phyloP scores from a whole-genome alignment of 805 yeast species.

The Wickerhamomyces kurtzmanii region DNA sequence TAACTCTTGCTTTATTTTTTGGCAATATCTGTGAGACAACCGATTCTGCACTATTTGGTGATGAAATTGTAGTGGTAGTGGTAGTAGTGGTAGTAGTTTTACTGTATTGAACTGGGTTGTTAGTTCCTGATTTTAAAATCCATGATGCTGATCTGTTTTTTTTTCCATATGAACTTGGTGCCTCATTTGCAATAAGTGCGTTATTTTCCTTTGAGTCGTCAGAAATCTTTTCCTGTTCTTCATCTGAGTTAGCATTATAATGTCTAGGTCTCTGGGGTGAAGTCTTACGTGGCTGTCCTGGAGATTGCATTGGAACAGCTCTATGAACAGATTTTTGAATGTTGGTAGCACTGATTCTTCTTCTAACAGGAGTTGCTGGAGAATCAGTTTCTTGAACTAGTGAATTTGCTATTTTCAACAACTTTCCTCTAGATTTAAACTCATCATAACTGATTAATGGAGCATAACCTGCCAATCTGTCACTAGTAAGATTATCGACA shows the following conservation, averaged over 20 bases:
- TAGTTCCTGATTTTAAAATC: too few relatives aligned
- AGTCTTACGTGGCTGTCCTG: conserved; percentile 90
- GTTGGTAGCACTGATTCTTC: conserved; percentile 59
- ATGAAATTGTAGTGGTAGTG: conserved; percentile 19
- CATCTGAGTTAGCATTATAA: conserved; percentile 15
- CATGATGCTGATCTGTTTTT: conserved; percentile 1
- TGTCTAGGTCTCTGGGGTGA: conserved; percentile 22
- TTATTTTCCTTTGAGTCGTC: conserved; percentile 14
- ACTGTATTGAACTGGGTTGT: conserved; percentile 13
- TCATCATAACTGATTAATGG: conserved; percentile 56
- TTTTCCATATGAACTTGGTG: conserved; percentile 3
- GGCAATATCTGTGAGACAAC: conserved; percentile 9
- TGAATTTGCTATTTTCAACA: conserved; percentile 9
- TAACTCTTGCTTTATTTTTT: conserved; percentile 13
- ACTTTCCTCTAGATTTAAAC: conserved; percentile 37
- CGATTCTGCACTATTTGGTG: conserved; percentile 15
- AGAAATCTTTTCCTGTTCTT: conserved; percentile 18
- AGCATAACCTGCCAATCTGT: conserved; percentile 55
- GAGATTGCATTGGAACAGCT: conserved; percentile 86
- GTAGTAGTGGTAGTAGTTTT: conserved; percentile 18
- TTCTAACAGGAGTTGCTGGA: conserved; percentile 67
- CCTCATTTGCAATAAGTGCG: conserved; percentile 6
- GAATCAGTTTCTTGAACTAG: conserved; percentile 18
- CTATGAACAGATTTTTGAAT: conserved; percentile 55
- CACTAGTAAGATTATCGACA: conserved; percentile 57